Evolutionary conservation across 345 rosid species (phyloP).

Genomic region (Cardamine occulta): DNA sequence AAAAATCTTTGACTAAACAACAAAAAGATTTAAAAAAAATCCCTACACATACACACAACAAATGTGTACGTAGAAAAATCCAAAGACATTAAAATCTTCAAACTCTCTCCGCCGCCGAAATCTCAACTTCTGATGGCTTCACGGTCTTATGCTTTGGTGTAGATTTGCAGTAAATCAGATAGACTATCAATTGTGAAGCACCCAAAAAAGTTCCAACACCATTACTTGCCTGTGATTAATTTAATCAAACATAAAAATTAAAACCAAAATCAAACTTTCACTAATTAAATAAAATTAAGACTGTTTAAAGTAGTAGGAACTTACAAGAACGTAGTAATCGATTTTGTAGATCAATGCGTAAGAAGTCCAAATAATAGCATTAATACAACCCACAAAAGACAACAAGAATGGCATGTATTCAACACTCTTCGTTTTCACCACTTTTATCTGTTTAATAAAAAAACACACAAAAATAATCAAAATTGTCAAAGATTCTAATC

Average conservation of each 20-base stretch:
- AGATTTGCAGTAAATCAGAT: slow-evolving; percentile 43
- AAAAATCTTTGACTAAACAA: neutral
- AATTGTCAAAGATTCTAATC: neutral
- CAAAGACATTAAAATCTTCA: neutral
- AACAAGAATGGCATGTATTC: slow-evolving; percentile 63
- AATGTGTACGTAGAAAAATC: slow-evolving; percentile 13
- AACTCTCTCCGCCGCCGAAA: slow-evolving; percentile 29
- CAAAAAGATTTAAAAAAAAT: neutral
- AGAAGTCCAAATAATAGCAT: slow-evolving; percentile 49
- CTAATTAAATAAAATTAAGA: neutral
- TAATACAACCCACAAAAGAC: slow-evolving; percentile 48
- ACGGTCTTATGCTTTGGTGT: slow-evolving; percentile 37
- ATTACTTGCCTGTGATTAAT: slow-evolving; percentile 56
- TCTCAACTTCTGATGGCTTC: slow-evolving; percentile 53
- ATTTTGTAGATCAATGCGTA: slow-evolving; percentile 48
- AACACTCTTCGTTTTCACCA: slow-evolving; percentile 52
- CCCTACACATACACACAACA: slow-evolving; percentile 31
- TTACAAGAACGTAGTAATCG: slow-evolving; percentile 55
- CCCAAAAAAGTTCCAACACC: slow-evolving; percentile 56
- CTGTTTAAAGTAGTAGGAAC: neutral
- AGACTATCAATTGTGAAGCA: slow-evolving; percentile 48
- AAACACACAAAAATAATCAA: neutral
- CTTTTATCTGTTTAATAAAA: slow-evolving; percentile 40
- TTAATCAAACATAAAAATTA: too few relatives aligned
- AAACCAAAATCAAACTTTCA: neutral